Evolutionary conservation across 441 rosid species (phyloP), one percentile per base, ranked within the genome.

Genomic region (Euphorbia celastroides): DNA sequence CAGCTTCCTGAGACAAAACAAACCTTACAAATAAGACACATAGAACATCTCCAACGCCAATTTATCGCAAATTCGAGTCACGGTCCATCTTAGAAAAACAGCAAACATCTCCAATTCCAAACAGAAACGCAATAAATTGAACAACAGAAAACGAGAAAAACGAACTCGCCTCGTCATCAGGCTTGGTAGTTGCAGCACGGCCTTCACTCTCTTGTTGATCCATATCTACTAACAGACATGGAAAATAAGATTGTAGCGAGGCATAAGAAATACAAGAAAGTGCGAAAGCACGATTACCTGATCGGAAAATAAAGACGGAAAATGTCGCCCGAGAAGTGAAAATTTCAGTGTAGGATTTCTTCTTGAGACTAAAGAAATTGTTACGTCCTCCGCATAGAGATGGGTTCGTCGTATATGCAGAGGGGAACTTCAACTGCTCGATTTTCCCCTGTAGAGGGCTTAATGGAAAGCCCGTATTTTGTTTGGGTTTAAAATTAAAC

Each of bases 111-210:
- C 16, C 17, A 10, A 38, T n/a, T 59, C 1, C 22, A 48, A 8
- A 16, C 11, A 23, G 19, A 51, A 23, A 67, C 5, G 0, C 13
- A 67, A 57, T n/a, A 13, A 5, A 34, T 9, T 0, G 11, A 50
- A 30, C 14, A 27, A 30, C 22, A 2, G 14, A 26, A n/a, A 5
- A 3, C 23, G 25, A 22, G 57, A 59, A 19, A 27, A 26, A 36
- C 26, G 64, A 81, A 71, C 23, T 78, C 77, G 88, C 98, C 95
- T 86, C 97, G 58, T 81, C 90, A 58, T 86, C 89, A 80, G 80
- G 96, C 83, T 89, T 90, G n/a, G n/a, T n/a, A 28, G 79, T 73
- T 65, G 60, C 74, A 46, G 54, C 69, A 58, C 84, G 91, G 62
- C 65, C 66, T 72, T 85, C 96, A 62, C 84, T 93, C 68, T 86